Evolutionary conservation across 257 asterid genomes (phyloP), one percentile per base, ranked within the genome.

Genomic region (Nicotiana tomentosiformis): DNA sequence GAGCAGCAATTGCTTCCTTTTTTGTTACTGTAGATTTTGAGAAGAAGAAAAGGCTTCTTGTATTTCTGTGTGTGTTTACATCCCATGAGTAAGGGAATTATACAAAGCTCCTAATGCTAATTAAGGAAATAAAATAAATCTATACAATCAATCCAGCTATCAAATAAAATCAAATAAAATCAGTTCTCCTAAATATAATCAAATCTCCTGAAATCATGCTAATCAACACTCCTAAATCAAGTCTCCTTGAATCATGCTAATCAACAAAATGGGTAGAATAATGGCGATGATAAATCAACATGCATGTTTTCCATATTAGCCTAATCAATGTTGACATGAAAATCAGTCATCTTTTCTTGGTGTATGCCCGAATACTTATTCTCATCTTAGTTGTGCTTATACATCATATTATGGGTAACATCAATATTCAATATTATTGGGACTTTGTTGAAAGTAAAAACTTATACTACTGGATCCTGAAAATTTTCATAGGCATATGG

Each of bases 401-500:
- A 72, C 14, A 74, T 49, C 80, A 46, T 11, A 26, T 74, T 23
- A 49, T 49, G 80, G 62, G 80, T 20, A 74, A 49, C 43, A 15
- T 74, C 35, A 26, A 49, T 12, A 18, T 74, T 49, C 61, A 74
- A 23, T 72, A 23, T 9, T 72, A 72, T n/a, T 72, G 60, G 78
- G 18, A 72, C 37, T 6, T 43, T 2, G 1, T 74, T 5, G 37
- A 74, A 74, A 49, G 51, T 74, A 49, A 74, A 49, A 74, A 14
- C 39, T 4, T 15, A 46, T 23, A 23, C 62, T 7, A 74, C 43
- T 74, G 80, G 20, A 46, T 46, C 79, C 61, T 7, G 67, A 32
- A 77, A 72, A 55, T 84, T 66, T 87, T 65, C 86, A 86, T 89
- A 96, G 99, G 94, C 96, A 85, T 82, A 86, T 68, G 98, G 97